phyloP scores from a whole-genome alignment of 2,329 filamentous ascomycete species.

The Helminthosporium solani region DNA sequence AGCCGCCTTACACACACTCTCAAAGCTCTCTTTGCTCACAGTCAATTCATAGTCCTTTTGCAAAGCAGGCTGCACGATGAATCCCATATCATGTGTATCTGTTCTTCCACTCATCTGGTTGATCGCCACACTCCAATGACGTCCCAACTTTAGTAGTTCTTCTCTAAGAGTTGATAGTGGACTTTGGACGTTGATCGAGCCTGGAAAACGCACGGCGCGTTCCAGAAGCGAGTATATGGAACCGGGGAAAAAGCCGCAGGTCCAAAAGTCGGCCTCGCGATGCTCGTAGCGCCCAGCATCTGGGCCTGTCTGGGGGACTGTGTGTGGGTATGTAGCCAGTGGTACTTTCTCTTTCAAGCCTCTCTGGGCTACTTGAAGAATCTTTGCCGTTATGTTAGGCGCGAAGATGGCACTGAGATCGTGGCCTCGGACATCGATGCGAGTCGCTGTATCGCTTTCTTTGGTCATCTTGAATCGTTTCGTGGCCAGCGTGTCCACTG shows the following conservation, averaged over 20 bases:
- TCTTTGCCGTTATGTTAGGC: conserved; percentile 32
- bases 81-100: conserved; percentile 58
- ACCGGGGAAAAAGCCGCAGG: conserved; percentile 40
- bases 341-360: conserved; percentile 30
- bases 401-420: conserved; percentile 31
- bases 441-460: neutral
- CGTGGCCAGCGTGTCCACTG: too few relatives aligned
- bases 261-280: conserved; percentile 41
- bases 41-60: conserved; percentile 52
- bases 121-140: conserved; percentile 36
- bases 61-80: conserved; percentile 54
- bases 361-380: conserved; percentile 36
- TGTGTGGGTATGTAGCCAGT: conserved; percentile 34
- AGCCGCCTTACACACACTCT: conserved; percentile 48
- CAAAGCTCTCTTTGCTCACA: conserved; percentile 41
- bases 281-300: conserved; percentile 32
- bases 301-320: conserved; percentile 30
- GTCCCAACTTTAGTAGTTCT: conserved; percentile 27
- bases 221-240: conserved; percentile 38
- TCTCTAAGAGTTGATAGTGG: conserved; percentile 21
- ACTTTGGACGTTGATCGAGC: conserved; percentile 19
- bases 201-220: conserved; percentile 32
- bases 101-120: conserved; percentile 41
- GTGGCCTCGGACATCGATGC: conserved; percentile 11
- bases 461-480: neutral